phyloP scores from a whole-genome alignment of 73 alveolate genomes.

The Tetrahymena thermophila region DNA sequence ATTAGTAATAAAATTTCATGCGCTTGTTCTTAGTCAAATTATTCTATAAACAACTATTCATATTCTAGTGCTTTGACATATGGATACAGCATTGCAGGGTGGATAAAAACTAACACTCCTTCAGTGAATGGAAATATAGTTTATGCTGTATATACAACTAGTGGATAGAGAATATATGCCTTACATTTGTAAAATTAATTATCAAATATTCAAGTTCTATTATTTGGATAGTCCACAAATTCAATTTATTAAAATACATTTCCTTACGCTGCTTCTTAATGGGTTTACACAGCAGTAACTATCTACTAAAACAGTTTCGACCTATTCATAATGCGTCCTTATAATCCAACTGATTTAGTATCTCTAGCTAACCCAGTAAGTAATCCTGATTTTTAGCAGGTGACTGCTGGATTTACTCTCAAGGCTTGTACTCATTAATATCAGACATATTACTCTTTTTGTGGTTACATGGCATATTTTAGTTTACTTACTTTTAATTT shows the following conservation, averaged over 20 bases:
- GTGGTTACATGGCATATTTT: background rate
- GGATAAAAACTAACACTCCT: background rate
- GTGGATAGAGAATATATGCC: background rate
- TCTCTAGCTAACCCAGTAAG: background rate
- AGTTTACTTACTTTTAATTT: background rate
- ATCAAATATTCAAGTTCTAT: background rate
- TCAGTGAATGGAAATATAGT: background rate
- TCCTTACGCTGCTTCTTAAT: background rate
- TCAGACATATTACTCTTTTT: background rate
- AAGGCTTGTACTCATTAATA: background rate
- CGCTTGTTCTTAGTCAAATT: background rate
- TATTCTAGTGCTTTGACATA: background rate
- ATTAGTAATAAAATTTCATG: background rate
- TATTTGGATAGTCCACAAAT: background rate
- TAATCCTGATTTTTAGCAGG: background rate
- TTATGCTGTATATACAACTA: background rate
- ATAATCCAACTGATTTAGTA: background rate
- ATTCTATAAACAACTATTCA: background rate
- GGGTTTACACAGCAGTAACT: background rate
- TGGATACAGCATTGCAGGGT: background rate
- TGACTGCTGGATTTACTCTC: background rate
- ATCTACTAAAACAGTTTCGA: background rate
- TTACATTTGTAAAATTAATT: background rate
- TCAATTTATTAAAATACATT: background rate
- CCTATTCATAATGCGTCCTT: background rate